These are phyloP conservation scores for Plasmodium falciparum DNA, from an alignment of 169 alveolate genomes.

Conservation along the genomic window DNA sequence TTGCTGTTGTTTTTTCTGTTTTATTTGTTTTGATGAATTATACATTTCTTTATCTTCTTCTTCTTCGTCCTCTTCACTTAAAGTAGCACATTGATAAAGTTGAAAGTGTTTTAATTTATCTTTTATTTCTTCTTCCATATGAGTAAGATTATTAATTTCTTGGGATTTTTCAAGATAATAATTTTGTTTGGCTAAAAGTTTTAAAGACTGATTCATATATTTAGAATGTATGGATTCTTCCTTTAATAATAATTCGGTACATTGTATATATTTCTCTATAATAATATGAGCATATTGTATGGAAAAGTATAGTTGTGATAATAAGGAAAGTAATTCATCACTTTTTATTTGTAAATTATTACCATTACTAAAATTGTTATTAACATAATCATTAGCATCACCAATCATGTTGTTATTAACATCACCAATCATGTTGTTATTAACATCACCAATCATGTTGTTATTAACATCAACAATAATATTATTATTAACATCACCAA, in stretches of 20 bases:
- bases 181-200: slow-evolving; percentile 80
- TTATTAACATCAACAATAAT: no score
- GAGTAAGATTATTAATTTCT: slow-evolving; percentile 49
- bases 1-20: background rate
- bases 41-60: slow-evolving; percentile 1
- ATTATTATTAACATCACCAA: no score
- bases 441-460: no score
- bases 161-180: slow-evolving; percentile 85
- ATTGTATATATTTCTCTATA: slow-evolving; percentile 57
- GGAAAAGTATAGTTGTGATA: slow-evolving; percentile 21
- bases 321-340: background rate
- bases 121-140: slow-evolving; percentile 36
- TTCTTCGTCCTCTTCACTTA: slow-evolving; percentile 19
- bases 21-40: background rate
- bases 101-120: slow-evolving; percentile 27
- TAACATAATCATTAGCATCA: background rate
- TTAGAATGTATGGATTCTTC: slow-evolving; percentile 80
- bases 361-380: background rate
- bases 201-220: slow-evolving; percentile 77
- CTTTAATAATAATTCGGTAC: slow-evolving; percentile 76
- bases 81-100: slow-evolving; percentile 5
- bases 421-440: no score
- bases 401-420: no score
- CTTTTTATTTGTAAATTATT: slow-evolving; percentile 15
- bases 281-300: slow-evolving; percentile 47